These are phyloP conservation scores for Plantago lanceolata DNA, from an alignment of 305 asterid genomes.

Conservation along the genomic window DNA sequence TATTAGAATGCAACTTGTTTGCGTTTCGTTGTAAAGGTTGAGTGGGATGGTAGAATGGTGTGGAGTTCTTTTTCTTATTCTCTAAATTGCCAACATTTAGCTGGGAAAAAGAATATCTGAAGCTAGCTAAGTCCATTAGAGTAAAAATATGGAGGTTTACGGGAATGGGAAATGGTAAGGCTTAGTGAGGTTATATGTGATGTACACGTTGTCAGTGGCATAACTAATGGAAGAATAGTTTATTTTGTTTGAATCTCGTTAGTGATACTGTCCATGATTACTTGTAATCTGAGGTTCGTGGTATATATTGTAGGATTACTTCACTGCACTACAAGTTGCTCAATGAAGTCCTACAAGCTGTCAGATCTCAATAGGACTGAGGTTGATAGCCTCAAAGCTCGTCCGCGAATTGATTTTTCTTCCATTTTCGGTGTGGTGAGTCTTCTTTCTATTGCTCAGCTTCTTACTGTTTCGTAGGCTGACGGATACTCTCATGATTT, in stretches of 20 bases:
- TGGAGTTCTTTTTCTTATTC: not conserved
- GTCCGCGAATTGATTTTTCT: conserved; percentile 85
- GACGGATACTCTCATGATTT: conserved; percentile 1
- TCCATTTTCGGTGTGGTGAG: conserved; percentile 80
- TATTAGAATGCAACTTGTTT: not conserved
- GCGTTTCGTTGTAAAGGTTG: not conserved
- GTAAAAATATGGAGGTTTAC: not conserved
- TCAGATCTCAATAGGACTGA: conserved; percentile 68
- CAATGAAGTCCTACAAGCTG: conserved; percentile 83
- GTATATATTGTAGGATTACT: conserved; percentile 42
- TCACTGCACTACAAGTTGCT: conserved; percentile 43
- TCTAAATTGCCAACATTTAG: no score
- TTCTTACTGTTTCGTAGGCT: conserved; percentile 8
- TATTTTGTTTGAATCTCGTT: not conserved
- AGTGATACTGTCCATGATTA: not conserved
- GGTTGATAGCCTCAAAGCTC: conserved; percentile 82
- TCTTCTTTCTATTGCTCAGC: conserved; percentile 14
- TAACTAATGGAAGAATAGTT: not conserved
- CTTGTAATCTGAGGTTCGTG: conserved; percentile 19
- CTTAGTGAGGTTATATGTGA: not conserved
- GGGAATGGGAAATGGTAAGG: not conserved
- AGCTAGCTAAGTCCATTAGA: not conserved
- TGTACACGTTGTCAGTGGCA: not conserved
- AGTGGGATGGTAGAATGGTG: not conserved
- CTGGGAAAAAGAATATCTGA: no score